Base-by-base conservation (phyloP, 2,329 filamentous ascomycete species). In the Microcyclosporella mali region DNA sequence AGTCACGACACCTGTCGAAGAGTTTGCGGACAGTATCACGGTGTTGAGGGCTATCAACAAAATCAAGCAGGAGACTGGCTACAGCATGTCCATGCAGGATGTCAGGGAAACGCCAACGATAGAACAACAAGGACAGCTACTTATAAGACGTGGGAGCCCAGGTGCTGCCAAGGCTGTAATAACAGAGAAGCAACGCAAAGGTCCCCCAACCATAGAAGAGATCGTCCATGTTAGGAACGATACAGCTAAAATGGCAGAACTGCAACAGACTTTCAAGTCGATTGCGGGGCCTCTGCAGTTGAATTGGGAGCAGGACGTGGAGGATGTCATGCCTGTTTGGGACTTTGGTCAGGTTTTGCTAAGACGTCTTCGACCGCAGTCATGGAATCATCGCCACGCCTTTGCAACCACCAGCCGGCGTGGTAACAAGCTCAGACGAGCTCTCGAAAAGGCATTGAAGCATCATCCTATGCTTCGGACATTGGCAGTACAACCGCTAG, bases 301-400 rank as follows among this genome's bases (percentile, higher is more conserved):
- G n/a, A n/a, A n/a, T n/a, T 46, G 39, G 39, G 36, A 46, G 11
- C 11, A 34, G n/a, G 44, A 46, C 32, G 39, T 46, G 1, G 40
- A 43, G 21, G 45, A 47, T 35, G 33, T 47, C 14, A 14, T 47
- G 3, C 45, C 40, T 11, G 40, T 40, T 10, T 44, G 41, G 39
- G 44, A 46, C 31, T 43, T 35, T 15, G 42, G 36, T 3, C 42
- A 45, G 17, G 31, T 41, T 9, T 29, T 45, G 35, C 15, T 40
- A 11, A 18, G 33, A 33, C 36, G 42, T 7, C 14, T 40, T 6
- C 29, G 47, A 14, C 18, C 36, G n/a, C 47, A 50, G 28, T 46
- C 43, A 2, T 40, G 18, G 14, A 50, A 50, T 18, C 44, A 45
- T 33, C 44, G 38, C 14, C 41, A 45, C 14, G 33, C 35, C 10